Evolutionary conservation across 2,329 filamentous ascomycete species (phyloP).

Genomic region (Pyrenochaeta sp.): DNA sequence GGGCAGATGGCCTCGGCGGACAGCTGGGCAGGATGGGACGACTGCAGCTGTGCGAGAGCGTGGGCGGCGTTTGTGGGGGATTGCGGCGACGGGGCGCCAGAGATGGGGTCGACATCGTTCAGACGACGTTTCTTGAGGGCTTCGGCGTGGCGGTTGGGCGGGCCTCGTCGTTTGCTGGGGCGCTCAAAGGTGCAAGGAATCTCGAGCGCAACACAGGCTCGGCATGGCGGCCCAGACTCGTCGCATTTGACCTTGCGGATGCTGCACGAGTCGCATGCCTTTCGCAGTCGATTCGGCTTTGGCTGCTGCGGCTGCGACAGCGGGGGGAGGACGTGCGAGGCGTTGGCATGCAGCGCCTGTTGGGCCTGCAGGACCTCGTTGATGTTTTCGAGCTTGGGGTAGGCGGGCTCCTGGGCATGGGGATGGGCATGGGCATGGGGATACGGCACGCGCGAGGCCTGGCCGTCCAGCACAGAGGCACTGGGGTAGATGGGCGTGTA

Average conservation of each 20-base stretch:
- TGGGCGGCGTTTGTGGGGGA: constrained; percentile 63
- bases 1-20: constrained; percentile 76
- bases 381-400: constrained; percentile 46
- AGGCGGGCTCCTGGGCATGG: constrained; percentile 35
- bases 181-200: constrained; percentile 73
- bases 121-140: constrained; percentile 69
- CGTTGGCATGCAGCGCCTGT: constrained; percentile 43
- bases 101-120: constrained; percentile 51
- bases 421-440: too few species aligned
- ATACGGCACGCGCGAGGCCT: constrained; percentile 26
- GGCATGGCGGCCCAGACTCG: constrained; percentile 70
- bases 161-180: constrained; percentile 68
- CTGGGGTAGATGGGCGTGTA: constrained; percentile 42
- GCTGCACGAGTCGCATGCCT: constrained; percentile 53
- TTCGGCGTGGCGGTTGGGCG: constrained; percentile 72
- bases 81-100: constrained; percentile 54
- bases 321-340: constrained; percentile 16
- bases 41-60: constrained; percentile 59
- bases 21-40: constrained; percentile 54
- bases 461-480: constrained; percentile 13
- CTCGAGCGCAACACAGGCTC: constrained; percentile 69
- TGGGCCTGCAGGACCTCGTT: constrained; percentile 47
- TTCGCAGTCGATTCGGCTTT: constrained; percentile 48
- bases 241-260: constrained; percentile 64
- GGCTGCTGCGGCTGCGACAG: constrained; percentile 23